phyloP scores from a whole-genome alignment of 2,329 filamentous ascomycete genomes.

The Xylariaceae sp. region DNA sequence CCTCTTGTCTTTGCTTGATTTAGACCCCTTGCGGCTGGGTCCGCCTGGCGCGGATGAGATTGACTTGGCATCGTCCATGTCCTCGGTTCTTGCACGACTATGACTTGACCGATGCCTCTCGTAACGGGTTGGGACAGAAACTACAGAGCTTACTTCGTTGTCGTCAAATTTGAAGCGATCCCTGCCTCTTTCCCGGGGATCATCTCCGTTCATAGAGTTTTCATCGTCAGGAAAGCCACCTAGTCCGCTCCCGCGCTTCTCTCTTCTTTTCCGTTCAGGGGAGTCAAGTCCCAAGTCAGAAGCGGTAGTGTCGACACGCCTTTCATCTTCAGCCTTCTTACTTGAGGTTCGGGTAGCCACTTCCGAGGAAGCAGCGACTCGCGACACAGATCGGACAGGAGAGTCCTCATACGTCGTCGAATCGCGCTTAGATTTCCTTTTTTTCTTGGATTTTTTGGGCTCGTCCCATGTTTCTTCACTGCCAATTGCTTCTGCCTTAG shows the following conservation, averaged over 20 bases:
- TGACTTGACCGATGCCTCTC: conserved; percentile 33
- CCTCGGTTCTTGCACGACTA: conserved; percentile 38
- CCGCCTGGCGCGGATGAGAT: conserved; percentile 39
- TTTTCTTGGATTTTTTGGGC: conserved; percentile 34
- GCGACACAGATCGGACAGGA: conserved; percentile 27
- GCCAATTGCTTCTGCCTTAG: conserved; percentile 19
- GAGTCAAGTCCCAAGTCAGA: conserved; percentile 18
- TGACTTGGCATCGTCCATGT: conserved; percentile 46
- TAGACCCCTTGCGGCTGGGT: conserved; percentile 26
- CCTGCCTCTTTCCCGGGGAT: conserved; percentile 37
- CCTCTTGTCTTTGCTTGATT: conserved; percentile 32
- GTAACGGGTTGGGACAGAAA: conserved; percentile 39
- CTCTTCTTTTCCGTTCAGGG: conserved; percentile 32
- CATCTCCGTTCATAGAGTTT: conserved; percentile 34
- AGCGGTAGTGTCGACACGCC: conserved; percentile 14
- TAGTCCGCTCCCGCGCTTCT: conserved; percentile 36
- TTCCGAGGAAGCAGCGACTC: conserved; percentile 35
- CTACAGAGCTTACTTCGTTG: conserved; percentile 46
- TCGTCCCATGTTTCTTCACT: conserved; percentile 36
- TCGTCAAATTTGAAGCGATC: conserved; percentile 38
- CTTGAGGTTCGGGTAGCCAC: conserved; percentile 31
- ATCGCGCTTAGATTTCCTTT: conserved; percentile 33
- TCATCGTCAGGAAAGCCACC: conserved; percentile 31
- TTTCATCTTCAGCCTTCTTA: conserved; percentile 30
- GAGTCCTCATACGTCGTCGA: conserved; percentile 22